A percentile compares a stretch with the other conserved stretches of the same genome.
These are phyloP conservation scores for Cardamine resedifolia DNA, from an alignment of 345 rosid genomes.

Conservation along the genomic window DNA sequence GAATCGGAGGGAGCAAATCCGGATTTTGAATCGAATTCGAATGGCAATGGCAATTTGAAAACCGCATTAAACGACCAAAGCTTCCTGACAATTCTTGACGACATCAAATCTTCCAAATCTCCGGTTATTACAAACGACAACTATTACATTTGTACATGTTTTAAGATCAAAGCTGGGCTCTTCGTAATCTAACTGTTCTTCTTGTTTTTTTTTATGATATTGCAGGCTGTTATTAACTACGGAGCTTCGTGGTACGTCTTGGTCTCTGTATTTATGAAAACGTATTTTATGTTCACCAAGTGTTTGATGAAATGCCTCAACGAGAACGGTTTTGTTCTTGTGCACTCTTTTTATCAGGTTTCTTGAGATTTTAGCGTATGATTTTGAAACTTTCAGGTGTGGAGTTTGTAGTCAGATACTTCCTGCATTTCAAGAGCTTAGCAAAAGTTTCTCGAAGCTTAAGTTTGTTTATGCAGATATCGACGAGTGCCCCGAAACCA, in stretches of 20 bases:
- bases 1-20: slow-evolving; percentile 12
- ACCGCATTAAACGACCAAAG: slow-evolving; percentile 29
- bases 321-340: background rate
- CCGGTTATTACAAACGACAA: slow-evolving; percentile 9
- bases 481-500: slow-evolving; percentile 90
- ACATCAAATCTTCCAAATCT: slow-evolving; percentile 37
- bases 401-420: slow-evolving; percentile 78
- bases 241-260: slow-evolving; percentile 38
- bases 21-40: slow-evolving; percentile 1
- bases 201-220: background rate
- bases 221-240: slow-evolving; percentile 40
- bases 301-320: slow-evolving; percentile 51
- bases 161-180: background rate
- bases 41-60: slow-evolving; percentile 18
- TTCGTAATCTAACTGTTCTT: slow-evolving; percentile 2
- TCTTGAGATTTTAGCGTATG: background rate
- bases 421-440: slow-evolving; percentile 70
- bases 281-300: slow-evolving; percentile 31
- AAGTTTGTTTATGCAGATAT: slow-evolving; percentile 83
- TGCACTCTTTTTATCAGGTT: background rate
- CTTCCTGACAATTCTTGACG: slow-evolving; percentile 21
- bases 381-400: slow-evolving; percentile 58
- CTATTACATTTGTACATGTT: background rate
- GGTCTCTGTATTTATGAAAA: background rate
- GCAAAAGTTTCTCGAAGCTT: slow-evolving; percentile 62